phyloP scores from a whole-genome alignment of 2,329 filamentous ascomycete species.

The Didymella sp. region DNA sequence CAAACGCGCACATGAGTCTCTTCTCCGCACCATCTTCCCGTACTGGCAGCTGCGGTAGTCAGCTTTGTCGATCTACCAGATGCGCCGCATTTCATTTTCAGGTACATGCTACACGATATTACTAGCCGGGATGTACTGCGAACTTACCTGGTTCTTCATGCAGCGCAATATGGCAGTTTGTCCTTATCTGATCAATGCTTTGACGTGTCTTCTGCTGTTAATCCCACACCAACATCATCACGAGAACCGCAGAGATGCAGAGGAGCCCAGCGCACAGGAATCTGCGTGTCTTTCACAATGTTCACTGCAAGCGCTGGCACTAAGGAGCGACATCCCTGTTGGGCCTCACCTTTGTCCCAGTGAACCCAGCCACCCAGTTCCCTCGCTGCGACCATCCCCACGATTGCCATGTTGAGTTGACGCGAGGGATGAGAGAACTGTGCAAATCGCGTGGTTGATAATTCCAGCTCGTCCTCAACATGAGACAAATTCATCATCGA shows the following conservation, averaged over 20 bases:
- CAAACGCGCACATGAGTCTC: slow-evolving; percentile 16
- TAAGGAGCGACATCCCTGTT: slow-evolving; percentile 36
- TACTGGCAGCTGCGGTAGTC: slow-evolving; percentile 35
- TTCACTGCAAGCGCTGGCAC: slow-evolving; percentile 43
- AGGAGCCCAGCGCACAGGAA: slow-evolving; percentile 22
- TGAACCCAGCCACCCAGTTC: slow-evolving; percentile 29
- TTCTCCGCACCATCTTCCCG: slow-evolving; percentile 32
- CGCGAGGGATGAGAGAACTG: slow-evolving; percentile 21
- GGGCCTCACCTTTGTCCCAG: slow-evolving; percentile 32
- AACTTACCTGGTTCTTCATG: slow-evolving; percentile 21
- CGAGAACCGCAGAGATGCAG: slow-evolving; percentile 16
- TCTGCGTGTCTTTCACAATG: slow-evolving; percentile 30
- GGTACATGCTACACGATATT: slow-evolving; percentile 10
- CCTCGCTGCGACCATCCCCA: slow-evolving; percentile 23
- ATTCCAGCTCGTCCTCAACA: slow-evolving; percentile 18
- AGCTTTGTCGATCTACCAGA: slow-evolving; percentile 39
- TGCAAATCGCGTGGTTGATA: slow-evolving; percentile 10
- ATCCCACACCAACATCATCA: slow-evolving; percentile 25
- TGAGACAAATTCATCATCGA: slow-evolving; percentile 24
- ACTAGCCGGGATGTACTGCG: background rate
- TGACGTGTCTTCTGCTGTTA: slow-evolving; percentile 21
- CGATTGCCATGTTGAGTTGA: slow-evolving; percentile 13
- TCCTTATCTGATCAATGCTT: slow-evolving; percentile 21
- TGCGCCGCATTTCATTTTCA: slow-evolving; percentile 17
- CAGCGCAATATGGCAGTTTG: slow-evolving; percentile 23